These are phyloP conservation scores for Nakazawaea ishiwadae DNA, from an alignment of 805 yeast species.

Conservation along the genomic window DNA sequence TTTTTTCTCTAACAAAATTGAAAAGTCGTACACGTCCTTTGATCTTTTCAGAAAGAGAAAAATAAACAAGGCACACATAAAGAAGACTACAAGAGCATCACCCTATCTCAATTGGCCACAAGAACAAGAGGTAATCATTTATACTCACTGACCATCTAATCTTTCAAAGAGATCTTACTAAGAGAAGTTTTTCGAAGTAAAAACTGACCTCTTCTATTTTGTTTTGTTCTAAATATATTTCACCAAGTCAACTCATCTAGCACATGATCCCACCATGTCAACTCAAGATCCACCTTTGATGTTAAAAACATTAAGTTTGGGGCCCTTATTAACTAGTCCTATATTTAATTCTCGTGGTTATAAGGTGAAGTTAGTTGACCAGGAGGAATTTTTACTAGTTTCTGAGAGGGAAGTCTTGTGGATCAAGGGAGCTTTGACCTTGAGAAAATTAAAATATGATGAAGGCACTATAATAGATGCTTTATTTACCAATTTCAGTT, in stretches of 20 bases:
- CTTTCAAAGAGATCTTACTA: no score
- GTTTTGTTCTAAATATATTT: no score
- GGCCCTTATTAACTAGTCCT: not conserved
- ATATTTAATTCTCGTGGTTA: conserved; percentile 9
- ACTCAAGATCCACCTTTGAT: not conserved
- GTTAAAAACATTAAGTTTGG: not conserved
- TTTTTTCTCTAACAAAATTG: not conserved
- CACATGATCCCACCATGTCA: no score
- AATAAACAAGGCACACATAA: not conserved
- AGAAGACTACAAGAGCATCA: not conserved
- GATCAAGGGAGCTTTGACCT: conserved; percentile 43
- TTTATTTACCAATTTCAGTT: conserved; percentile 50
- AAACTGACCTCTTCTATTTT: no score
- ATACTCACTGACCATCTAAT: no score
- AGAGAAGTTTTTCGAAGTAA: no score
- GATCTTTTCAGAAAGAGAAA: not conserved
- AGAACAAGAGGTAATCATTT: no score
- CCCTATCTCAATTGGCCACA: no score
- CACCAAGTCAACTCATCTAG: not conserved
- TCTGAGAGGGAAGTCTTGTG: conserved; percentile 38
- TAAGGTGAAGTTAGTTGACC: conserved; percentile 19
- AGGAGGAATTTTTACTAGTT: conserved; percentile 31
- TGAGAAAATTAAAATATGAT: conserved; percentile 45
- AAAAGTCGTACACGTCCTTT: conserved; percentile 1
- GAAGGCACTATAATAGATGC: conserved; percentile 50